A percentile compares a stretch with the other conserved stretches of the same genome.
These are phyloP conservation scores for Alnus rubra DNA, from an alignment of 306 rosid species.

Conservation along the genomic window DNA sequence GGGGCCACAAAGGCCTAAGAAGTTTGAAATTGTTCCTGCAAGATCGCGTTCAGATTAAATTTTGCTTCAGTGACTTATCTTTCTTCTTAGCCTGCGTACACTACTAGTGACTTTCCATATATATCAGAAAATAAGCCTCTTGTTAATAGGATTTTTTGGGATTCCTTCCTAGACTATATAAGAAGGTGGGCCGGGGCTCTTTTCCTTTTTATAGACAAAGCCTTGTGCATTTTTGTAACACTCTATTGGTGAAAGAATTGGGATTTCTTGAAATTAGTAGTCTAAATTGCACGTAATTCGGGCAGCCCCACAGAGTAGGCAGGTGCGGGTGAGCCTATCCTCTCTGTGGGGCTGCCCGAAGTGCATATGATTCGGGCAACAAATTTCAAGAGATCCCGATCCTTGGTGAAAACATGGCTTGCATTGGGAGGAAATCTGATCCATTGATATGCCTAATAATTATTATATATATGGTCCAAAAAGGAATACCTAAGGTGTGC, in stretches of 20 bases:
- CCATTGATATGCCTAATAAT: neutral
- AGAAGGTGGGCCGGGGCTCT: neutral
- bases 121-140: neutral
- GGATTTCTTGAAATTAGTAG: too few species aligned
- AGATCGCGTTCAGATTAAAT: too few species aligned
- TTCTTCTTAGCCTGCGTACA: neutral
- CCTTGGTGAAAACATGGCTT: neutral
- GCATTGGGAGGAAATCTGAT: conserved; percentile 18
- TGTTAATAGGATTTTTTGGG: neutral
- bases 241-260: neutral
- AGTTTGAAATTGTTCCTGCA: too few species aligned
- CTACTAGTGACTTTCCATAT: neutral
- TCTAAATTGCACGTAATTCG: too few species aligned
- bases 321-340: too few species aligned
- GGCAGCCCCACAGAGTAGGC: neutral
- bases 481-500: too few species aligned
- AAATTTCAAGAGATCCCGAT: neutral
- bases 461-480: too few species aligned
- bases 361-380: neutral
- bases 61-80: neutral
- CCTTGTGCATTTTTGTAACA: neutral
- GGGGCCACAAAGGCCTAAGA: too few species aligned
- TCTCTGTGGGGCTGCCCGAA: neutral
- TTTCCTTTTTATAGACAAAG: neutral
- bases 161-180: neutral